Evolutionary conservation across 2,329 filamentous ascomycete species (phyloP), one percentile per base, ranked within the genome.

Genomic region (Exophiala mesophila): DNA sequence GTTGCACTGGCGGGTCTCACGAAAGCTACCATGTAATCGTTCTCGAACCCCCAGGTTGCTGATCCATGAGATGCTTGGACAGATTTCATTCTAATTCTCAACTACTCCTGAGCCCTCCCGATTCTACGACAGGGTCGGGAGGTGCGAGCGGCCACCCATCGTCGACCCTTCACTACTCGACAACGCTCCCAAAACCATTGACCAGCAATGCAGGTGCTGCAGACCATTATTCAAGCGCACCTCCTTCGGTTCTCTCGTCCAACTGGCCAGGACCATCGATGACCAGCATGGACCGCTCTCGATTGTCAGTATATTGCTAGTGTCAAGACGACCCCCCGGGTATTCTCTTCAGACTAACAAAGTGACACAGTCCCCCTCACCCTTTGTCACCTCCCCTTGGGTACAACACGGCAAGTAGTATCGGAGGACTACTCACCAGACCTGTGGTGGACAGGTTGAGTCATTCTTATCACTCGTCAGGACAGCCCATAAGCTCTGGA

Each of bases 91-190:
- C 50, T 23, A 51, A 39, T 37, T 46, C 69, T 57, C 67, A 69
- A 53, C 68, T 76, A 55, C 70, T 76, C 46, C 63, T 69, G 61
- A 69, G 64, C 52, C 65, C 68, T 39, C 57, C 65, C 39, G 74
- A 78, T 63, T 74, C 75, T 47, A 73, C 70, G 43, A 72, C 70
- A 43, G 74, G 73, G 57, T 76, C 70, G 52, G 70, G 68, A 55
- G 72, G 71, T 51, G 69, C 69, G 54, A 73, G 69, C 55, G 70
- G 70, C 45, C 70, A 68, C 53, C 74, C 73, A 51, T 70, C 68
- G 56, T 63, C 67, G 45, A 73, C 71, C 20, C 70, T 69, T 35
- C 64, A 70, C 52, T 62, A 67, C 50, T 73, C 64, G 55, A 57
- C 66, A 29, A 57, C 60, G 50, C 47, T 68, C 36, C 57, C 60